These are phyloP conservation scores for Populus hybrid DNA, from an alignment of 441 rosid genomes.

Conservation along the genomic window DNA sequence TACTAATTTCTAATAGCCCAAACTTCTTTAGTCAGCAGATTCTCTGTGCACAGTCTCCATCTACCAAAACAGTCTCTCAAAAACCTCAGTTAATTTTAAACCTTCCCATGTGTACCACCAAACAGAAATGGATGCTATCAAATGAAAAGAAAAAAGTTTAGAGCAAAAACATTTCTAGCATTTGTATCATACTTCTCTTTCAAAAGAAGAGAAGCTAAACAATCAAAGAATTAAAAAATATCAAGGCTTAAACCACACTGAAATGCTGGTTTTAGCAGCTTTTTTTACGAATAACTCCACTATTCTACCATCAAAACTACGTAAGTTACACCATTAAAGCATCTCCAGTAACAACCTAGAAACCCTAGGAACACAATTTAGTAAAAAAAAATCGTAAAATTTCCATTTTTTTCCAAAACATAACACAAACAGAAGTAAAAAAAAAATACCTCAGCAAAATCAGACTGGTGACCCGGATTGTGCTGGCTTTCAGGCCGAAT, in stretches of 20 bases:
- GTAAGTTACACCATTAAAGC: background rate
- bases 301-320: background rate
- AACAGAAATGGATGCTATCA: background rate
- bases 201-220: background rate
- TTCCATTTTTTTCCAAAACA: background rate
- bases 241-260: background rate
- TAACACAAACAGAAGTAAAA: background rate
- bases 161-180: background rate
- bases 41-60: background rate
- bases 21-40: background rate
- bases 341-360: background rate
- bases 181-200: background rate
- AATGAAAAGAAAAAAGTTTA: background rate
- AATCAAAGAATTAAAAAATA: background rate
- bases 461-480: slow-evolving; percentile 87
- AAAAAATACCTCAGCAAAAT: slow-evolving; percentile 71
- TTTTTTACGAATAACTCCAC: background rate
- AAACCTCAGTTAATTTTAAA: background rate
- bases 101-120: background rate
- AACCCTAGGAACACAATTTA: background rate
- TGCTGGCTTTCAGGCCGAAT: slow-evolving; percentile 97
- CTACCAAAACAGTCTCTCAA: background rate
- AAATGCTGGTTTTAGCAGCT: background rate
- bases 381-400: background rate
- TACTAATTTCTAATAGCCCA: background rate